Evolutionary conservation across 257 asterid species (phyloP), one percentile per base, ranked within the genome.

Genomic region (Solanum acaule): DNA sequence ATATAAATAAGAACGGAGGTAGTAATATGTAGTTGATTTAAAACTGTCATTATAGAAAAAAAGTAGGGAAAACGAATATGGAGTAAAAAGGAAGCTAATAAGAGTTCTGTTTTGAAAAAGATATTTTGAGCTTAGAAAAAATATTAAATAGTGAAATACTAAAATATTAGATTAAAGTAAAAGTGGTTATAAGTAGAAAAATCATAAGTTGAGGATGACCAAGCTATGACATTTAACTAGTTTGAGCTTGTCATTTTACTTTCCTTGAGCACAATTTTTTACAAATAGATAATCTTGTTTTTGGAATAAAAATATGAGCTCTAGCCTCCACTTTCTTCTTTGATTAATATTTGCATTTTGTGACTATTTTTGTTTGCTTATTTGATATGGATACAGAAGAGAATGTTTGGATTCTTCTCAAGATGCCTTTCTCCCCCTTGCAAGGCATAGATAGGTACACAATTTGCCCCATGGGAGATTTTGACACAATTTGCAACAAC

Each of bases 371-470:
- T 31, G 13, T 10, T 49, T 68, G 72, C 2, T 65, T 23, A 10
- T 27, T 76, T 87, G 22, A 52, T 18, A 46, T 86, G 38, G 7
- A 22, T 91, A 94, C 97, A 96, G 99, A 95, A 95, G 91, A 95
- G 89, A 82, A 91, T 93, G 92, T 90, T 95, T 90, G 98, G 98
- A 76, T 95, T 96, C 94, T 93, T 96, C 81, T 95, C 98, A 63
- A 92, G 95, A 90, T 96, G 99, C 94, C 94, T 96, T 91, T 95
- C 87, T 85, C 96, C 98, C 4, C 97, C 96, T 61, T 96, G 99
- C 83, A 91, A 90, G 70, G 92, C 95, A 59, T 96, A 93, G 93
- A 22, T 56, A 56, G 65, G n/a, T 20, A 38, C 49, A 42, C 63
- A 8, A 16, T 16, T 42, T 4, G 35, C 4, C 25, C 37, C 13